Base-by-base conservation (phyloP, 2,329 filamentous ascomycete genomes). In the Dothideomycetes sp. region DNA sequence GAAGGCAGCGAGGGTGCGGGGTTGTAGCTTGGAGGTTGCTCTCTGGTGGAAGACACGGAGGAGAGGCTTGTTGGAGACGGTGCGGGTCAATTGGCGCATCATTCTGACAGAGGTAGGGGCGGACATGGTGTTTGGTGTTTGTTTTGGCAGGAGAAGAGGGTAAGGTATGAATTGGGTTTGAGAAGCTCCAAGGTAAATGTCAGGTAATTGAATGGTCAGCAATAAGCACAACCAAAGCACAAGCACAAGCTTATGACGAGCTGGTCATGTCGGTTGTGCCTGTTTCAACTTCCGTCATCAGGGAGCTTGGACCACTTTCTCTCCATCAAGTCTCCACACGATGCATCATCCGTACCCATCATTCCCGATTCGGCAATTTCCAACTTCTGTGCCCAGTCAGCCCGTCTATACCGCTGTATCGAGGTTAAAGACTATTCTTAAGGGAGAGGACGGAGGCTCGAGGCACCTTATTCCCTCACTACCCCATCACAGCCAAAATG, bases 401-500 rank as follows among this genome's bases (percentile, higher is more conserved):
- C 7, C 22, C 7, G 7, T 27, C 7, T 27, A 27, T 27, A 27
- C 22, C 22, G 12, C 22, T 12, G 22, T n/a, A n/a, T n/a, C n/a
- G n/a, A n/a, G n/a, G n/a, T n/a, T n/a, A n/a, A n/a, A n/a, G n/a
- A n/a, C n/a, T n/a, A n/a, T n/a, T n/a, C n/a, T n/a, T n/a, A n/a
- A n/a, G n/a, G n/a, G n/a, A n/a, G n/a, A n/a, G n/a, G n/a, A n/a
- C n/a, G n/a, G n/a, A n/a, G n/a, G n/a, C n/a, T n/a, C n/a, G n/a
- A n/a, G n/a, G n/a, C n/a, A n/a, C n/a, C n/a, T 27, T 27, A 27
- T 27, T 7, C 12, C 22, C 12, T 27, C 7, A 27, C 7, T 27
- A 7, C 22, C 22, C 12, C n/a, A 10, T 11, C 14, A 35, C 16
- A 31, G 36, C 36, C 24, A 29, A 32, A 51, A 98, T 98, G 91